Base-by-base conservation (phyloP, 23 red algal genomes). In the Gracilaria gracilis region DNA sequence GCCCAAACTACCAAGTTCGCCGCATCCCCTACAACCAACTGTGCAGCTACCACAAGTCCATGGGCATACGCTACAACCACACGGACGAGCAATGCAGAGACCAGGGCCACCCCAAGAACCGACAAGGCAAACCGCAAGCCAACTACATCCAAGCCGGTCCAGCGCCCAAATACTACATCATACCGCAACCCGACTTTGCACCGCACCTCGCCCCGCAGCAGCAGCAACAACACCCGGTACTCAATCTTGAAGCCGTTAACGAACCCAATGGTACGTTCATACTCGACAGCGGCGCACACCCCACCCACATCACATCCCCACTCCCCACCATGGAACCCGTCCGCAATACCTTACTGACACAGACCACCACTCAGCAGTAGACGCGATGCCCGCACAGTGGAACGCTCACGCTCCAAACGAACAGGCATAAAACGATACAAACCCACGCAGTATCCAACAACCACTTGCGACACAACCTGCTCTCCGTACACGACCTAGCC, bases 381-480 rank as follows among this genome's bases (percentile, higher is more conserved):
- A 59, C 7, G 7, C 5, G 55, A 20, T 59, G 55, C 55, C 4
- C 55, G 7, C 55, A 59, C 55, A 4, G 19, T 59, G 55, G 55
- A 59, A 59, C 16, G 7, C 16, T 59, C 2, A 59, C 19, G 7
- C 55, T n/a, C 5, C 55, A 4, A 4, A 20, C 2, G 7, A 59
- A 59, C 2, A 59, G 7, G 5, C 5, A 20, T n/a, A 20, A 59
- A 4, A 58, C 47, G 13, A 28, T 83, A 17, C n/a, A 9, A n/a
- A 58, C 59, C 12, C 35, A 51, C 21, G 50, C 79, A 9, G 79
- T 83, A 31, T 24, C 57, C 53, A 83, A 83, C 79, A 57, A n/a
- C 8, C 19, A 38, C 79, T 21, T 83, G 11, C 19, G 32, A 23
- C 40, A 29, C 79, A 83, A 83, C 49, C 79, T 83, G 11, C 79